phyloP scores from a whole-genome alignment of 2,329 filamentous ascomycete species.

The Colletotrichum sp. region DNA sequence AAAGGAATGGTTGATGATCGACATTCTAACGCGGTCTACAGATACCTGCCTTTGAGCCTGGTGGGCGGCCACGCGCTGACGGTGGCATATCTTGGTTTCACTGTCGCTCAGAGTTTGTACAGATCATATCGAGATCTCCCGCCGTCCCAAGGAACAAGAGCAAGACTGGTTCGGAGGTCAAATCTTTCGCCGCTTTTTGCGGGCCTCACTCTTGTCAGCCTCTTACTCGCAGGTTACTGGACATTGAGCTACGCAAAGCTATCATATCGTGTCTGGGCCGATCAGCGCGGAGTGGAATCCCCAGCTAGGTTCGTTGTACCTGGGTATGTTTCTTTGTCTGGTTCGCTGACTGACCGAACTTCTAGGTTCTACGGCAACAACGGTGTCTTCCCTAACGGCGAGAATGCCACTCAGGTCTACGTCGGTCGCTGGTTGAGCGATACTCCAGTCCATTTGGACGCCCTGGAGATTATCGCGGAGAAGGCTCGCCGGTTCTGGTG shows the following conservation, averaged over 20 bases:
- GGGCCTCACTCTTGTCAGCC: constrained; percentile 48
- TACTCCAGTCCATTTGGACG: constrained; percentile 55
- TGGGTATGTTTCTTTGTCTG: background rate
- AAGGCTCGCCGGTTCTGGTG: constrained; percentile 65
- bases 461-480: constrained; percentile 59
- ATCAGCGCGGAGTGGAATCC: constrained; percentile 39
- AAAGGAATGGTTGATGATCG: background rate
- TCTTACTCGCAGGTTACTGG: constrained; percentile 48
- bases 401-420: constrained; percentile 33
- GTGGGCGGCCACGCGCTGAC: constrained; percentile 25
- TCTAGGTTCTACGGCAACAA: constrained; percentile 31
- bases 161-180: constrained; percentile 31
- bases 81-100: constrained; percentile 21
- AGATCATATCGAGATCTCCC: constrained; percentile 30
- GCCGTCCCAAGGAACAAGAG: constrained; percentile 39
- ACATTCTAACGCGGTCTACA: constrained; percentile 18
- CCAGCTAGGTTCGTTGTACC: constrained; percentile 38
- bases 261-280: constrained; percentile 57
- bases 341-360: background rate
- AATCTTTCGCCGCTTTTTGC: constrained; percentile 42
- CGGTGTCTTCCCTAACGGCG: constrained; percentile 38
- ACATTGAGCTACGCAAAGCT: constrained; percentile 46
- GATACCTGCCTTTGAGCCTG: constrained; percentile 18
- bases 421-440: constrained; percentile 59
- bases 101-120: constrained; percentile 27